A percentile compares a stretch with the other conserved stretches of the same genome.
These are phyloP conservation scores for Mytilinidion resinicola DNA, from an alignment of 495 filamentous ascomycete genomes.

Conservation along the genomic window DNA sequence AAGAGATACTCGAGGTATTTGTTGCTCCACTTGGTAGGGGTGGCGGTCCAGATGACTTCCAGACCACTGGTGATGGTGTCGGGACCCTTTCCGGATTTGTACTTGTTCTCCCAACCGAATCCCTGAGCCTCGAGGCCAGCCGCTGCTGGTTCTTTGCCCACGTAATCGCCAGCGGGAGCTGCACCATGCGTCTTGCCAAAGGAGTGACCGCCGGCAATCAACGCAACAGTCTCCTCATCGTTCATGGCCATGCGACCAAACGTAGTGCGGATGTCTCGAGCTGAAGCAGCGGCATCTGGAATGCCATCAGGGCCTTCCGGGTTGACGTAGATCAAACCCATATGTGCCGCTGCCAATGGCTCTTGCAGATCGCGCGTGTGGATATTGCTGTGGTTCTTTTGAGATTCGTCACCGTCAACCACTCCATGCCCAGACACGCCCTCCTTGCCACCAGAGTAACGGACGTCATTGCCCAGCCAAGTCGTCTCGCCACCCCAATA, in stretches of 20 bases:
- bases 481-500: constrained; percentile 70
- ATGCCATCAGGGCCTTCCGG: constrained; percentile 66
- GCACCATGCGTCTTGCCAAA: constrained; percentile 75
- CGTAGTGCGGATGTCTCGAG: constrained; percentile 60
- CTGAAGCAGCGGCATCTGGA: constrained; percentile 61
- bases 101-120: constrained; percentile 58
- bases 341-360: constrained; percentile 59
- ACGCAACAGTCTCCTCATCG: constrained; percentile 67
- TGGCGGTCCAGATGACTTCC: constrained; percentile 68
- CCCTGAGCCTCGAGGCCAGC: constrained; percentile 57
- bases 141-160: constrained; percentile 58
- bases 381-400: constrained; percentile 46
- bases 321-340: constrained; percentile 74
- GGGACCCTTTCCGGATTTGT: constrained; percentile 54
- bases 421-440: constrained; percentile 42
- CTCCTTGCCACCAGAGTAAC: constrained; percentile 48
- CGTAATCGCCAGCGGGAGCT: constrained; percentile 45
- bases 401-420: constrained; percentile 42
- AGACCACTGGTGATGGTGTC: constrained; percentile 66
- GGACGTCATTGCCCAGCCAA: constrained; percentile 63
- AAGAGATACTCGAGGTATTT: constrained; percentile 64
- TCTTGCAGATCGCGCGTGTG: constrained; percentile 55
- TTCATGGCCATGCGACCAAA: constrained; percentile 74
- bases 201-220: constrained; percentile 68
- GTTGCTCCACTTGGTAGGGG: constrained; percentile 63